Evolutionary conservation across 345 rosid species (phyloP).

Genomic region (Orychophragmus violaceus): DNA sequence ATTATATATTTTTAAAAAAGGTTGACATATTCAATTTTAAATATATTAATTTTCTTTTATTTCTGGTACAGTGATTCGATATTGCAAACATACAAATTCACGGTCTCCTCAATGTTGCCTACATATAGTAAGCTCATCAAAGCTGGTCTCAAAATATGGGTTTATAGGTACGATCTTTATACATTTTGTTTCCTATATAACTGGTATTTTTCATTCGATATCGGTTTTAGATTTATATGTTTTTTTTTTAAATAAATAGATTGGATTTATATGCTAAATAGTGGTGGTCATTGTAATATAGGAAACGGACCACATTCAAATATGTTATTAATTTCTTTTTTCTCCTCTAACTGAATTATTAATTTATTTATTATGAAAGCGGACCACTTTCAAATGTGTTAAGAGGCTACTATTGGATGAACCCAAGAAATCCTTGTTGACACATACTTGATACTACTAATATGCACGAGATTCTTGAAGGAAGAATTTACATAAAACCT

Average conservation of each 20-base stretch:
- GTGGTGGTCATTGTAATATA: neutral
- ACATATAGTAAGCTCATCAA: constrained; percentile 53
- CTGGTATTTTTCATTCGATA: neutral
- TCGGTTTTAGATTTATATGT: neutral
- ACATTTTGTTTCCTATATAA: neutral
- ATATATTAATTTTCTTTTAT: neutral
- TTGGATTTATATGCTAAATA: neutral
- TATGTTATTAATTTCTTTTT: neutral
- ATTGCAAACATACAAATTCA: constrained; percentile 30
- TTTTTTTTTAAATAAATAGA: too few species aligned
- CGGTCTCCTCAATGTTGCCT: constrained; percentile 43
- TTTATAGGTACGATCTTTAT: constrained; percentile 45
- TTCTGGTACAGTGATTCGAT: constrained; percentile 29
- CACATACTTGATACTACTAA: neutral
- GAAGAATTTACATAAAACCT: neutral
- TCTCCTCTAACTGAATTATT: neutral
- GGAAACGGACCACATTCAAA: neutral
- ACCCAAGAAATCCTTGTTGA: neutral
- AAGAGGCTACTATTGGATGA: neutral
- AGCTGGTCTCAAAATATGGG: constrained; percentile 61
- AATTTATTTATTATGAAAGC: neutral
- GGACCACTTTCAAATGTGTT: neutral
- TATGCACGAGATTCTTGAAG: constrained; percentile 17
- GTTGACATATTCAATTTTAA: neutral
- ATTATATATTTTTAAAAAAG: neutral